Conservation (phyloP, 2,329 filamentous ascomycete species). For the Stylonectria norvegica region DNA sequence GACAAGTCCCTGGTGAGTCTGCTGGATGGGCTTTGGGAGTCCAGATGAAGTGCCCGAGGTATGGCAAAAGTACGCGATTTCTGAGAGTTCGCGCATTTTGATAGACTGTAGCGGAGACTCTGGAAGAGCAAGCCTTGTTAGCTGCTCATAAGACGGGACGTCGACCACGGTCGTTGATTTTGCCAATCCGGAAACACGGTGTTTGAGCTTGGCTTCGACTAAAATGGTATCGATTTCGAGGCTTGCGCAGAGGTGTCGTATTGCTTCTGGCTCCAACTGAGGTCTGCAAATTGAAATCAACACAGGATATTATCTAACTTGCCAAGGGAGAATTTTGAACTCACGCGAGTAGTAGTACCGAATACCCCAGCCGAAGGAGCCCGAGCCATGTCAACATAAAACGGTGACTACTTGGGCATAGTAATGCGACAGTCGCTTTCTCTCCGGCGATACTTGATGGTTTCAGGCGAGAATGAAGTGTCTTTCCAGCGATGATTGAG, state of each 20-base stretch:
- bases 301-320: slow-evolving; percentile 2
- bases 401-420: slow-evolving; percentile 54
- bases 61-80: slow-evolving; percentile 57
- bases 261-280: slow-evolving; percentile 43
- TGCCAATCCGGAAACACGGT: not conserved
- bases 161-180: slow-evolving; percentile 7
- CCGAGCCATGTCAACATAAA: slow-evolving; percentile 61
- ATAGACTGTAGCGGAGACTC: not conserved
- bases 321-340: slow-evolving; percentile 5
- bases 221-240: slow-evolving; percentile 44
- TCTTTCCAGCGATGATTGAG: too few relatives aligned
- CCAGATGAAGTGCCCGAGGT: slow-evolving; percentile 64
- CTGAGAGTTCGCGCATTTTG: slow-evolving; percentile 7
- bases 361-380: slow-evolving; percentile 52
- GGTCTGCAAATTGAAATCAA: slow-evolving; percentile 36
- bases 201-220: slow-evolving; percentile 34
- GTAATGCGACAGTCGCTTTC: slow-evolving; percentile 38
- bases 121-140: too few relatives aligned
- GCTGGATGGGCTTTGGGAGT: slow-evolving; percentile 59
- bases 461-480: too few relatives aligned
- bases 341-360: slow-evolving; percentile 55
- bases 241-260: slow-evolving; percentile 50
- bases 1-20: slow-evolving; percentile 48
- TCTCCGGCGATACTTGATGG: too few relatives aligned
- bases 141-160: slow-evolving; percentile 11